A percentile compares a stretch with the other conserved stretches of the same genome.
These are phyloP conservation scores for Metschnikowia matae DNA, from an alignment of 805 yeast genomes.

Conservation along the genomic window DNA sequence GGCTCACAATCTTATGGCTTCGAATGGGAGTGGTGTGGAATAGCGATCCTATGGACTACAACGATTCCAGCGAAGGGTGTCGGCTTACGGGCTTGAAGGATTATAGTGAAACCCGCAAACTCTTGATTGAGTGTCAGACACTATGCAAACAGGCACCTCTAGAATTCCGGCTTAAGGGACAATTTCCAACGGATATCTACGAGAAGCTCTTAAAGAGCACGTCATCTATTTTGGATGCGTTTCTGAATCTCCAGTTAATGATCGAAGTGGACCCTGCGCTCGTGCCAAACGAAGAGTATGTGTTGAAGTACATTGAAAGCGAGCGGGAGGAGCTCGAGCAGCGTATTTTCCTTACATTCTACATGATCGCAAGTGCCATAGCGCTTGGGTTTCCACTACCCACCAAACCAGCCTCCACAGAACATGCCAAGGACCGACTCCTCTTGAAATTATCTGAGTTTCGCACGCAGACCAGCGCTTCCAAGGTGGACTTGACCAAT, in stretches of 20 bases:
- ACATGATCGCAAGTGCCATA: slow-evolving; percentile 74
- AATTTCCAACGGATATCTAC: slow-evolving; percentile 56
- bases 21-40: slow-evolving; percentile 81
- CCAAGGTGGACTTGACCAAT: slow-evolving; percentile 41
- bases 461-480: slow-evolving; percentile 27
- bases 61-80: slow-evolving; percentile 19
- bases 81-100: slow-evolving; percentile 42
- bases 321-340: slow-evolving; percentile 70
- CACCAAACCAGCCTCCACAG: slow-evolving; percentile 70
- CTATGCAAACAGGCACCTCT: slow-evolving; percentile 67
- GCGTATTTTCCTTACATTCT: slow-evolving; percentile 69
- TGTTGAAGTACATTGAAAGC: slow-evolving; percentile 48
- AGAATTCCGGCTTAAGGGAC: slow-evolving; percentile 72
- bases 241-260: slow-evolving; percentile 67
- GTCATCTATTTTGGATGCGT: slow-evolving; percentile 65
- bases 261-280: slow-evolving; percentile 58
- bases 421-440: slow-evolving; percentile 67
- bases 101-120: slow-evolving; percentile 44
- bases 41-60: slow-evolving; percentile 59
- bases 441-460: slow-evolving; percentile 60
- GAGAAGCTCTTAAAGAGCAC: slow-evolving; percentile 50
- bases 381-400: slow-evolving; percentile 76
- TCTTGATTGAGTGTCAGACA: slow-evolving; percentile 57
- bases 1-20: slow-evolving; percentile 69
- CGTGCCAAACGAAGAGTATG: slow-evolving; percentile 49